These are phyloP conservation scores for Sporothrix humicola DNA, from an alignment of 2,329 filamentous ascomycete species.

Conservation along the genomic window DNA sequence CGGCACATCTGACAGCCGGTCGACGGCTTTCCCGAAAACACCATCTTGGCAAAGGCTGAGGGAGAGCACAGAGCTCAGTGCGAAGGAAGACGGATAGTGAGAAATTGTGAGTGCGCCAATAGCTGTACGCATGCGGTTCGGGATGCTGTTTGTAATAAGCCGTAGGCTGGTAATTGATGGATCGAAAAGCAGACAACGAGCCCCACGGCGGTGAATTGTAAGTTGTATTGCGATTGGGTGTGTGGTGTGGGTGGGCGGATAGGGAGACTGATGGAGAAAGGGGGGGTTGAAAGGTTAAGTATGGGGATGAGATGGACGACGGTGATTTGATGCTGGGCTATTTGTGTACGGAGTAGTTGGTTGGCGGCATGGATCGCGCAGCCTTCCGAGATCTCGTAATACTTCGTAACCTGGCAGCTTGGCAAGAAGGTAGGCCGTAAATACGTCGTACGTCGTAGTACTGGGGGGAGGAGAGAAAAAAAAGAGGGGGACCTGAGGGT, in stretches of 20 bases:
- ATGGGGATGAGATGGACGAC: neutral
- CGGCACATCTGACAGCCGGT: conserved; percentile 76
- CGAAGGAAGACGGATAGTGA: too few relatives aligned
- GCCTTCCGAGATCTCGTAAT: conserved; percentile 6
- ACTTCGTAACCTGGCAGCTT: neutral
- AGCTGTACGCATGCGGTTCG: neutral
- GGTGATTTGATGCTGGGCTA: neutral
- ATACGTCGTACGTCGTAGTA: neutral
- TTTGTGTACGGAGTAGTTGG: neutral
- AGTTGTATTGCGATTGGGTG: conserved; percentile 18
- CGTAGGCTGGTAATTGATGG: neutral
- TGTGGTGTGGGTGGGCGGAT: neutral
- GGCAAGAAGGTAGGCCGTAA: neutral
- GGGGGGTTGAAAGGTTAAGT: conserved; percentile 15
- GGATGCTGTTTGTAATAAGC: neutral
- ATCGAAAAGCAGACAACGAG: neutral
- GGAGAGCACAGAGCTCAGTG: neutral
- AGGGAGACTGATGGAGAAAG: neutral
- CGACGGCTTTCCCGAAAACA: conserved; percentile 70
- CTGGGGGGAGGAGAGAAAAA: too few relatives aligned
- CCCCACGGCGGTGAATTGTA: neutral
- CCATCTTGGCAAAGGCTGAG: conserved; percentile 51
- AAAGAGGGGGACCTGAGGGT: too few relatives aligned
- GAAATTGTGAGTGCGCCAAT: neutral
- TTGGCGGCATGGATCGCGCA: neutral